Evolutionary conservation across 2,329 filamentous ascomycete genomes (phyloP).

Genomic region (Orbilia blumenaviensis): DNA sequence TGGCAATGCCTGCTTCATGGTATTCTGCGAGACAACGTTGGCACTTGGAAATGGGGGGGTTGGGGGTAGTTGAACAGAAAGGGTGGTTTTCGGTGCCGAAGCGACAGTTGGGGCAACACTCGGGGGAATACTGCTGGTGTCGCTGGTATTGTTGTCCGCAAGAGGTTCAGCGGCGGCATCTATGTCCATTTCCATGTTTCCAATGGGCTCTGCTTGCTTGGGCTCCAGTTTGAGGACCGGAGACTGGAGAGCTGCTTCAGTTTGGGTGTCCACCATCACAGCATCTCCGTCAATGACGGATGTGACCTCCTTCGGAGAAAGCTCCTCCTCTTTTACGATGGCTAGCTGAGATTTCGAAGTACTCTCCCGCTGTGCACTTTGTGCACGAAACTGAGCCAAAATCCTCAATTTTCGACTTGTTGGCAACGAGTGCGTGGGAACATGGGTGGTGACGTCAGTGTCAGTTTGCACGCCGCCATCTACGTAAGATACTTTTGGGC

Average conservation of each 20-base stretch:
- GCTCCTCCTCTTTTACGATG: slow-evolving; percentile 48
- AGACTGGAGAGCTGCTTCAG: neutral
- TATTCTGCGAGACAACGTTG: neutral
- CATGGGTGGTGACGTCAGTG: slow-evolving; percentile 15
- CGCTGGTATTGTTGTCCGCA: neutral
- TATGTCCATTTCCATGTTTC: neutral
- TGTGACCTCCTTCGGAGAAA: slow-evolving; percentile 6
- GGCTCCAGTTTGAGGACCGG: neutral
- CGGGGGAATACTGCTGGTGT: neutral
- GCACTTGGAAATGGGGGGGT: slow-evolving; percentile 11
- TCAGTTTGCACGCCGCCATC: slow-evolving; percentile 57
- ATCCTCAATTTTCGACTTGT: slow-evolving; percentile 51
- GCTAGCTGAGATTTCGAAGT: slow-evolving; percentile 33
- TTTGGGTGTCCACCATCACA: slow-evolving; percentile 24
- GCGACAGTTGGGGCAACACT: neutral
- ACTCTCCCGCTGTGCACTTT: slow-evolving; percentile 30
- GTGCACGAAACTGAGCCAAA: slow-evolving; percentile 39
- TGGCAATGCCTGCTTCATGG: slow-evolving; percentile 9
- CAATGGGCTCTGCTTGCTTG: neutral
- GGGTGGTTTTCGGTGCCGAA: neutral
- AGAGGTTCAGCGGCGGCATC: neutral
- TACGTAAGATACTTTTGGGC: slow-evolving; percentile 54
- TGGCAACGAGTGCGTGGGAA: slow-evolving; percentile 12
- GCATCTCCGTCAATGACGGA: slow-evolving; percentile 22
- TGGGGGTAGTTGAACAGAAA: slow-evolving; percentile 26